These are phyloP conservation scores for Trichophyton equinum DNA, from an alignment of 2,329 filamentous ascomycete genomes.

Conservation along the genomic window DNA sequence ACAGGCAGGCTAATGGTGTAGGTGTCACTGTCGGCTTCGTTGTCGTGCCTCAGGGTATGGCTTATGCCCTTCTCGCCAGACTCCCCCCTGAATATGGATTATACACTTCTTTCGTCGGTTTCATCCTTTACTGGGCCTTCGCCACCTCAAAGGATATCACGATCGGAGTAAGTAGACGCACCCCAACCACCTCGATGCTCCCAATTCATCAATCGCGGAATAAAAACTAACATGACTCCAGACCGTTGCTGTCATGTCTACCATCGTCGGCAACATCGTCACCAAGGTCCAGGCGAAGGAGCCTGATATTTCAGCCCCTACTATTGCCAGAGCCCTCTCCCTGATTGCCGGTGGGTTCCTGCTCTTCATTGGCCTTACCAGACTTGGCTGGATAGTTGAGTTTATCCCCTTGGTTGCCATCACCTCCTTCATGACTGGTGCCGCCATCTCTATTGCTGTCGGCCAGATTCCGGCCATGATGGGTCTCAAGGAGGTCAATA, in stretches of 20 bases:
- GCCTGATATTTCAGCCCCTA: conserved; percentile 39
- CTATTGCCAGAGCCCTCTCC: conserved; percentile 49
- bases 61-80: conserved; percentile 50
- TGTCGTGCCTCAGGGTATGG: conserved; percentile 50
- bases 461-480: conserved; percentile 52
- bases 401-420: conserved; percentile 54
- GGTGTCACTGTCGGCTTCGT: conserved; percentile 38
- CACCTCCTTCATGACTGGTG: conserved; percentile 53
- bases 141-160: conserved; percentile 47
- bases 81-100: conserved; percentile 50
- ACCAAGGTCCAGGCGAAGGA: conserved; percentile 40
- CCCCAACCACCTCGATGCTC: not conserved
- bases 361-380: conserved; percentile 47
- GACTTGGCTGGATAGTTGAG: conserved; percentile 52
- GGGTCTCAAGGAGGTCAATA: conserved; percentile 40
- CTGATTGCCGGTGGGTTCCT: conserved; percentile 52
- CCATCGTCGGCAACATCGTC: conserved; percentile 51
- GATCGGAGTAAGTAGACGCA: conserved; percentile 4
- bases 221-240: not conserved
- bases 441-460: conserved; percentile 52
- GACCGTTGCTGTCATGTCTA: conserved; percentile 51
- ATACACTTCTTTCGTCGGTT: conserved; percentile 48
- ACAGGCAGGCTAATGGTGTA: not conserved
- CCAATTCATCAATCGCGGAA: no score
- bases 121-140: conserved; percentile 46